Base-by-base conservation (phyloP, 2,329 filamentous ascomycete species). In the Trichoderma endophyticum region DNA sequence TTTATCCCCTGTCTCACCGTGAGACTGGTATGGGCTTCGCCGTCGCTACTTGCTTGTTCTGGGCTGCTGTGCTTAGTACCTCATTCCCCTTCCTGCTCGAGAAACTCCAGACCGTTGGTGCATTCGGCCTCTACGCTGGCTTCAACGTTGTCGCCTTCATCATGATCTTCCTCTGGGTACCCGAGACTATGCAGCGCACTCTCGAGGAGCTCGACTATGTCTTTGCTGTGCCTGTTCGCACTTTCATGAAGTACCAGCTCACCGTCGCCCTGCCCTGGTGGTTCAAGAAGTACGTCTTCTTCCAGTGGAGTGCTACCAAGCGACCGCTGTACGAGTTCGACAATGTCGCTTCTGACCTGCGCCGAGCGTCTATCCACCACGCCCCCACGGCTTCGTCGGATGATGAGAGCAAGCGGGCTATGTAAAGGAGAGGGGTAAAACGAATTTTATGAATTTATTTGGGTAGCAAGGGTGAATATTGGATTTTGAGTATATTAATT, bases 11-110 rank as follows among this genome's bases (percentile, higher is more conserved):
- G 0, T 88, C 87, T 2, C 88, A 91, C 78, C 83, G 89, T 73
- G 89, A 91, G 78, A 84, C 90, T 5, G 89, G 89, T 43, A 91
- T 91, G 89, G 84, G 84, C 0, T 90, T 86, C 80, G 88, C 88
- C 6, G 89, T 91, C 1, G 87, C 88, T 2, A 90, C 88, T 1
- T 88, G 87, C 75, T 83, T 87, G 73, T 87, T 86, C 80, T 88
- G 86, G 81, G 86, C 82, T 8, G 81, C 83, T 6, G 80, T 88
- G 2, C 79, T 89, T 6, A 83, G 84, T 3, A 81, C 87, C 15
- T 87, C 86, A 0, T 86, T 88, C 74, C 86, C 86, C 24, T 82
- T 83, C 30, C 82, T 88, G 77, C 79, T 88, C 54, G 74, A 76
- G 7, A 73, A 73, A 15, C 73, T 80, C n/a, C 43, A 77, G 14